A percentile compares a stretch with the other conserved stretches of the same genome.
Evolutionary conservation across 1,139 yeast species (phyloP).

Genomic region (Lipomyces yarrowii): DNA sequence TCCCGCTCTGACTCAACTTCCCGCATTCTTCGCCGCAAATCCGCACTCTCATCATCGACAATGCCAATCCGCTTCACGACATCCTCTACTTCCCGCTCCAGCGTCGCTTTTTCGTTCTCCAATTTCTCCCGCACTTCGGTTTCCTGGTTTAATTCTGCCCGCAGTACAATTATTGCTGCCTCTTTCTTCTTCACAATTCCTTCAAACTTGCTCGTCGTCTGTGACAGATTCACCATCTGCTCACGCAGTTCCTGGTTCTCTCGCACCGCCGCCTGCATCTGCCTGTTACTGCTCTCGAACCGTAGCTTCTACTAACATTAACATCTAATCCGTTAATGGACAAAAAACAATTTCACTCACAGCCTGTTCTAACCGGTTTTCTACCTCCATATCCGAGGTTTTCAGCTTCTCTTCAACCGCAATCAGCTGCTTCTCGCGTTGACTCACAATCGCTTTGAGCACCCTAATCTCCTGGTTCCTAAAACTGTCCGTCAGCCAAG

Average conservation of each 20-base stretch:
- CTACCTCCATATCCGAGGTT: slow-evolving; percentile 45
- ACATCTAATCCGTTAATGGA: neutral
- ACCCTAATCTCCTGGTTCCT: slow-evolving; percentile 38
- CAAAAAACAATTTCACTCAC: slow-evolving; percentile 27
- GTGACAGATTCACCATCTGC: slow-evolving; percentile 45
- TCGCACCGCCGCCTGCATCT: slow-evolving; percentile 50
- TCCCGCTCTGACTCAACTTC: slow-evolving; percentile 25
- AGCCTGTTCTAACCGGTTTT: slow-evolving; percentile 41
- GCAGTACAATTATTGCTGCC: slow-evolving; percentile 39
- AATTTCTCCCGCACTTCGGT: slow-evolving; percentile 3
- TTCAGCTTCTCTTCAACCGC: slow-evolving; percentile 44
- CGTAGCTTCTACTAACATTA: slow-evolving; percentile 40
- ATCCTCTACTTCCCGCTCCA: slow-evolving; percentile 12
- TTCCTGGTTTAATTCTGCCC: slow-evolving; percentile 19
- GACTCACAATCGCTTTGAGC: slow-evolving; percentile 34
- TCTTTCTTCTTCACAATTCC: slow-evolving; percentile 46
- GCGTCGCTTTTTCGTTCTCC: slow-evolving; percentile 10
- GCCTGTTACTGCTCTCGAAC: slow-evolving; percentile 45
- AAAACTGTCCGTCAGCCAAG: neutral
- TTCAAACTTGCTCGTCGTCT: slow-evolving; percentile 45
- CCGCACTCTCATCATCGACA: slow-evolving; percentile 12
- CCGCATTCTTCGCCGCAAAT: slow-evolving; percentile 9
- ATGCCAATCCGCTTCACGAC: slow-evolving; percentile 14
- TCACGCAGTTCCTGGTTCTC: slow-evolving; percentile 53
- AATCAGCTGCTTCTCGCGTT: slow-evolving; percentile 45